These are phyloP conservation scores for Coemansia sp. DNA, from an alignment of 192 early-diverging fungal genomes.

Conservation along the genomic window DNA sequence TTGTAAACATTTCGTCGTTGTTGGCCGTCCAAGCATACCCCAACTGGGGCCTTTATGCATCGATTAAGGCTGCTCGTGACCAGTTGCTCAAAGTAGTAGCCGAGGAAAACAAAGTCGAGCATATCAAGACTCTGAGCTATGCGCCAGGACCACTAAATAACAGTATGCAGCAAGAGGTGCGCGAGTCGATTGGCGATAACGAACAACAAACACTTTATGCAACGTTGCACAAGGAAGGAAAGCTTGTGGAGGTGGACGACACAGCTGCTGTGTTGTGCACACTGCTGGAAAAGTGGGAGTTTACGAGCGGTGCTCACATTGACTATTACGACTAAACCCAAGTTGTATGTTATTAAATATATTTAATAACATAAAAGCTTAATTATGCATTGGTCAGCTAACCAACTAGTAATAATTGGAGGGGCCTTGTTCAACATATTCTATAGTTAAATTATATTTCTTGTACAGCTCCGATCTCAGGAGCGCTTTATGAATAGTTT, in stretches of 20 bases:
- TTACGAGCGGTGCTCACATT: constrained; percentile 65
- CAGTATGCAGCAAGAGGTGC: constrained; percentile 75
- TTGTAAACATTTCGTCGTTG: constrained; percentile 83
- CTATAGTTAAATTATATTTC: neutral
- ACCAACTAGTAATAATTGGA: no score
- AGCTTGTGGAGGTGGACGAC: constrained; percentile 66
- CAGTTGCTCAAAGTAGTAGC: constrained; percentile 70
- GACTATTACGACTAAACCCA: constrained; percentile 62
- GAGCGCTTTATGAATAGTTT: neutral
- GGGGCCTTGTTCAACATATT: no score
- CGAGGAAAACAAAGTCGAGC: constrained; percentile 58
- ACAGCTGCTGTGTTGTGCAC: constrained; percentile 64
- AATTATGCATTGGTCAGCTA: neutral
- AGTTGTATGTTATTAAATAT: no score
- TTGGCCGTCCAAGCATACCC: constrained; percentile 71
- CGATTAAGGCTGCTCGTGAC: constrained; percentile 81
- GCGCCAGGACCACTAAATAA: constrained; percentile 88
- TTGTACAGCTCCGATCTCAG: neutral
- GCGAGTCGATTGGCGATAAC: constrained; percentile 64
- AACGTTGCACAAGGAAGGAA: constrained; percentile 63
- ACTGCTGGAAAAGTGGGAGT: constrained; percentile 61
- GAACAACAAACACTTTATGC: constrained; percentile 64
- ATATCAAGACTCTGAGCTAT: constrained; percentile 72
- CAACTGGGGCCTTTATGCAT: constrained; percentile 80
- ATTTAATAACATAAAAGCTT: no score